Evolutionary conservation across 2,329 filamentous ascomycete genomes (phyloP).

Genomic region (Penicillium sp.): DNA sequence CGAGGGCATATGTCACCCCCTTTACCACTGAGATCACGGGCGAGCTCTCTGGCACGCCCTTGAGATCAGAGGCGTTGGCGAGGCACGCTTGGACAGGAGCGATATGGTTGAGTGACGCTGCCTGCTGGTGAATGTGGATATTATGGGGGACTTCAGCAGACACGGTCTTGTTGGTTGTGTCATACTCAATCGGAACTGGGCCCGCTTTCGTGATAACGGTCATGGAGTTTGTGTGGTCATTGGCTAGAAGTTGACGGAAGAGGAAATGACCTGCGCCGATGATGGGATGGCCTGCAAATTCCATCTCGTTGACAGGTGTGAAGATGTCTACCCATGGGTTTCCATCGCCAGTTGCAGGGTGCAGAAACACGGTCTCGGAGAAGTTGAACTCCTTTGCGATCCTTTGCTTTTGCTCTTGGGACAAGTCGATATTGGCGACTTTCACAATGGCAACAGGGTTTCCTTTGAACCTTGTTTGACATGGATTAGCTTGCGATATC

Average conservation of each 20-base stretch:
- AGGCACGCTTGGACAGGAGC: conserved; percentile 5
- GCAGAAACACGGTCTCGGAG: conserved; percentile 65
- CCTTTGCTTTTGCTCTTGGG: conserved; percentile 57
- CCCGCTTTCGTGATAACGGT: conserved; percentile 45
- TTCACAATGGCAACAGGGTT: conserved; percentile 4
- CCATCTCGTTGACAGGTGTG: conserved; percentile 56
- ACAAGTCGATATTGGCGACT: conserved; percentile 33
- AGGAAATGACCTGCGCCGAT: conserved; percentile 53
- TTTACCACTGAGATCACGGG: conserved; percentile 65
- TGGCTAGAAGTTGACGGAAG: conserved; percentile 23
- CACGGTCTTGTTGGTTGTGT: conserved; percentile 46
- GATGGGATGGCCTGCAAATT: conserved; percentile 65
- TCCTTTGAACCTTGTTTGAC: neutral
- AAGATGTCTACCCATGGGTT: conserved; percentile 60
- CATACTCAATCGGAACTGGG: conserved; percentile 44
- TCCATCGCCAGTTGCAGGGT: conserved; percentile 45
- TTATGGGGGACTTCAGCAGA: conserved; percentile 68
- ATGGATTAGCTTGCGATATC: neutral
- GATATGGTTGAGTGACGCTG: conserved; percentile 24
- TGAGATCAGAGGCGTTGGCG: neutral
- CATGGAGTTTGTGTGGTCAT: conserved; percentile 13
- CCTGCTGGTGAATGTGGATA: conserved; percentile 58
- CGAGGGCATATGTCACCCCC: conserved; percentile 60
- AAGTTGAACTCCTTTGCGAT: conserved; percentile 66
- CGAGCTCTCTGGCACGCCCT: conserved; percentile 36